These are phyloP conservation scores for Allantophomopsis cytisporea DNA, from an alignment of 2,329 filamentous ascomycete species.

Conservation along the genomic window DNA sequence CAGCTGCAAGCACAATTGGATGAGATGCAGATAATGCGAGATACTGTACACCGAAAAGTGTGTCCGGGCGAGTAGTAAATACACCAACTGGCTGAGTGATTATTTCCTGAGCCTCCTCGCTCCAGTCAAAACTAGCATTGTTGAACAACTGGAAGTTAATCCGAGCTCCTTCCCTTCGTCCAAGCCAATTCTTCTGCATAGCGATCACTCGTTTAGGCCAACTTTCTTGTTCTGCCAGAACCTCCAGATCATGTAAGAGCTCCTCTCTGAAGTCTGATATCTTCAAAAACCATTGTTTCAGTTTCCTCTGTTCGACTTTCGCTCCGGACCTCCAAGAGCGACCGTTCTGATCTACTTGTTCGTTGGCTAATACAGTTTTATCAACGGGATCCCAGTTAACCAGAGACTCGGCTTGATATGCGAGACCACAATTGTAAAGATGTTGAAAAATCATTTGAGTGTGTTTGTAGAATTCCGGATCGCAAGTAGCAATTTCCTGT, in stretches of 20 bases:
- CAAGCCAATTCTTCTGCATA: constrained; percentile 84
- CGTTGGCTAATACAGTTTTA: constrained; percentile 80
- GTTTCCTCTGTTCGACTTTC: constrained; percentile 62
- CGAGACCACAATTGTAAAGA: constrained; percentile 59
- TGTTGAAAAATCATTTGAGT: constrained; percentile 77
- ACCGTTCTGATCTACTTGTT: constrained; percentile 81
- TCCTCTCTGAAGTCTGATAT: constrained; percentile 69
- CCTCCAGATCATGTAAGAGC: constrained; percentile 57
- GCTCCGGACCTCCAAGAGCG: constrained; percentile 80
- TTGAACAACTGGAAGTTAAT: constrained; percentile 52
- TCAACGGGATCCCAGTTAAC: constrained; percentile 90
- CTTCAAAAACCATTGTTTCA: constrained; percentile 84
- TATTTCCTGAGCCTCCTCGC: constrained; percentile 18
- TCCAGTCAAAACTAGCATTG: constrained; percentile 19
- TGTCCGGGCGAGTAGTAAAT: constrained; percentile 78
- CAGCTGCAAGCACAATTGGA: constrained; percentile 49
- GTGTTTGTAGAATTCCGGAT: constrained; percentile 78
- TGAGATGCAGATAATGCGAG: constrained; percentile 65
- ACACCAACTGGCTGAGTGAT: constrained; percentile 40
- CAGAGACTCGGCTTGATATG: constrained; percentile 69
- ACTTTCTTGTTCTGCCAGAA: constrained; percentile 43
- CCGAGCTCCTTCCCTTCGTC: constrained; percentile 59
- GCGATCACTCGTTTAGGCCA: constrained; percentile 77
- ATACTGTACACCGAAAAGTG: constrained; percentile 78
- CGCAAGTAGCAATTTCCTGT: constrained; percentile 74